These are phyloP conservation scores for Friedmanniomyces endolithicus DNA, from an alignment of 495 filamentous ascomycete species.

Conservation along the genomic window DNA sequence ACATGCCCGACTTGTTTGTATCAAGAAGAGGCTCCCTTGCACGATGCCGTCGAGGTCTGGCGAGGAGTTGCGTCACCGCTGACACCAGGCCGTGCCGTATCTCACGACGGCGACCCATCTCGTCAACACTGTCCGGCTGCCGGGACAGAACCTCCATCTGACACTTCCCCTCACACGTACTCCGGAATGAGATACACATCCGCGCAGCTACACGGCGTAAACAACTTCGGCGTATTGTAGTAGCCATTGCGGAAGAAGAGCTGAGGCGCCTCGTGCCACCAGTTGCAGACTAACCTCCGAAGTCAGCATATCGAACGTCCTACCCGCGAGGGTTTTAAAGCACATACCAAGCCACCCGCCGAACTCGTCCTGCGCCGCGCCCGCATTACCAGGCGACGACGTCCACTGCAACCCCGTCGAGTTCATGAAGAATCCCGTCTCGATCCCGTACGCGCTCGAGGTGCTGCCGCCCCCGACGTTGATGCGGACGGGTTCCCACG, in stretches of 20 bases:
- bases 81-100: too few species aligned
- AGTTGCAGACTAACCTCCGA: constrained; percentile 2
- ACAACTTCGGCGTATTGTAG: neutral
- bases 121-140: too few species aligned
- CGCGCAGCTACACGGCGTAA: constrained; percentile 3
- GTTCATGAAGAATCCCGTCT: constrained; percentile 12
- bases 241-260: constrained; percentile 7
- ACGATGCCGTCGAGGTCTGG: too few species aligned
- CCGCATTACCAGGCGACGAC: neutral
- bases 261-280: constrained; percentile 8
- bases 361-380: neutral
- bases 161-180: neutral
- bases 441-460: neutral
- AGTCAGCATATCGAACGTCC: neutral
- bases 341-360: constrained; percentile 7
- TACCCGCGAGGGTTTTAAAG: too few species aligned
- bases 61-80: too few species aligned
- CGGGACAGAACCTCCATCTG: too few species aligned
- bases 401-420: constrained; percentile 9
- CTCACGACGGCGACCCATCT: too few species aligned
- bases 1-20: too few species aligned
- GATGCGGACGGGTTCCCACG: constrained; percentile 7
- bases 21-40: too few species aligned
- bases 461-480: neutral
- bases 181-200: constrained; percentile 9